Base-by-base conservation (phyloP, 108 stramenopile species). In the Nannochloropsis gaditana region DNA sequence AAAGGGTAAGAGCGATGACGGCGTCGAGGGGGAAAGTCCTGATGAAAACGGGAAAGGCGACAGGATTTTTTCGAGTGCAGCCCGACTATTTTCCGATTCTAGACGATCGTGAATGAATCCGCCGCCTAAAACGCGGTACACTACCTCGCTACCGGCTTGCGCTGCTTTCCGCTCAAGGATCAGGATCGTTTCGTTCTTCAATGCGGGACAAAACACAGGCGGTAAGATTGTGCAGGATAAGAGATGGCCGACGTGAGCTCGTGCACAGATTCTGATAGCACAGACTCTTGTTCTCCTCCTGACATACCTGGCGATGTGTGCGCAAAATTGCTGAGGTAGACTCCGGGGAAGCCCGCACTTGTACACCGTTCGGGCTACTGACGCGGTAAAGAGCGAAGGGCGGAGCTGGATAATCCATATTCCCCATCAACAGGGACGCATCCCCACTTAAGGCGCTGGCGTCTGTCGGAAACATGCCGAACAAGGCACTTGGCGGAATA, bases 101-200 rank as follows among this genome's bases (percentile, higher is more conserved):
- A 31, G 31, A 31, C n/a, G 59, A 15, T 73, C 59, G 6, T 73
- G 59, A 73, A 73, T 73, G 59, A 73, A 73, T 15, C 59, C 59
- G n/a, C 59, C 59, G 8, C 59, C 59, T n/a, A 73, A n/a, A 15
- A 73, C 59, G n/a, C 59, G 59, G n/a, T 73, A 73, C 15, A 73
- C 59, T n/a, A 73, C 59, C 59, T n/a, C n/a, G n/a, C 59, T n/a
- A 8, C 59, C 59, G 3, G 59, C 15, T n/a, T 73, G 59, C 59
- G 59, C 59, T 73, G 59, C 59, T 73, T 15, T n/a, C 3, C 59
- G 59, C 59, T 73, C 59, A n/a, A 73, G 59, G 59, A 73, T 73
- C 19, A 73, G 15, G 2, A 73, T 6, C 59, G n/a, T 73, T 73
- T 73, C 59, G 59, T 73, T 15, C 59, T 73, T 73, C 19, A 73